Base-by-base conservation (phyloP, 2,329 filamentous ascomycete species). In the Colletotrichum endophyticum region DNA sequence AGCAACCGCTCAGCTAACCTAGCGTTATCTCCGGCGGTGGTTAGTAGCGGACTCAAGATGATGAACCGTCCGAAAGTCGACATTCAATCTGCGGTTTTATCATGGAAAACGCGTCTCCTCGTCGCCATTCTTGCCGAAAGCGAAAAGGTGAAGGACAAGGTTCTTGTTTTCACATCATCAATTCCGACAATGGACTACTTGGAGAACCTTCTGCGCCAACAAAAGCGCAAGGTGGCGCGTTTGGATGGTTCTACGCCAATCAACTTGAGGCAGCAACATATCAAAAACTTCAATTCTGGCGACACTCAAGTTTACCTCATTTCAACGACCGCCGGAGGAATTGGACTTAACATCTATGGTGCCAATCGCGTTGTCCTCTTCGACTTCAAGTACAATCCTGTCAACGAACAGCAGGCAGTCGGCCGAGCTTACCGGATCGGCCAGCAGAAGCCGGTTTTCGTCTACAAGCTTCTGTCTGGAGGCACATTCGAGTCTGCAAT, bases 301-400 rank as follows among this genome's bases (percentile, higher is more conserved):
- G 78, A 84, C 4, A 83, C 85, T 2, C 89, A 92, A 28, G 88
- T 98, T 1, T 95, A 95, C 81, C 86, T 98, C 3, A 95, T 98
- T 73, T 98, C 95, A 0, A 98, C 95, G 1, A 92, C 85, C 76
- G 95, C 96, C 11, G 96, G 96, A 27, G 95, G 95, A 0, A 86
- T 96, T 2, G 96, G 96, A 0, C 87, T 98, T 66, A 98, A 98
- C 77, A 94, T 98, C 15, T 91, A 92, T 56, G 93, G 94, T 2
- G 96, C 96, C 2, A 98, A 96, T 82, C 92, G 96, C 25, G 95
- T 98, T 2, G 90, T 98, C 25, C 94, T 98, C 25, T 94, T 98
- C 72, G 96, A 98, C 82, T 95, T 94, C 81, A 89, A 90, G 77
- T 98, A 93, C 85, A 97, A 96, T 78, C 96, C 96, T 0, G 90